Evolutionary conservation across 2,329 filamentous ascomycete species (phyloP).

Genomic region (Talaromyces sp.): DNA sequence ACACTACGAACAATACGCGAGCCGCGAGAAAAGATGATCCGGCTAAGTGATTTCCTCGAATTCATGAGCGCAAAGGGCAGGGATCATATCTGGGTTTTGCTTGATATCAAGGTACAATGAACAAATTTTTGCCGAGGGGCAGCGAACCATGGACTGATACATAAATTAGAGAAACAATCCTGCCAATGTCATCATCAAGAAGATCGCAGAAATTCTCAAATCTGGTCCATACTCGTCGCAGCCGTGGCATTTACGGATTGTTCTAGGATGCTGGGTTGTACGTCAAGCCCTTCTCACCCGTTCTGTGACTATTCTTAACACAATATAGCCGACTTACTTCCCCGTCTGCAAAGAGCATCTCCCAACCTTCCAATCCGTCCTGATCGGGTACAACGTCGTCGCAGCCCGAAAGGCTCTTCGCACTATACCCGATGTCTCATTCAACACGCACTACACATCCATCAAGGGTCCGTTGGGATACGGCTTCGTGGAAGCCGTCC

Average conservation of each 20-base stretch:
- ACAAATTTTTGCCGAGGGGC: background rate
- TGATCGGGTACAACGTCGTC: conserved; percentile 43
- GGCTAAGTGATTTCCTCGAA: conserved; percentile 68
- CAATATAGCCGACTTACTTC: conserved; percentile 62
- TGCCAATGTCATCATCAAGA: conserved; percentile 65
- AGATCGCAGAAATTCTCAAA: conserved; percentile 63
- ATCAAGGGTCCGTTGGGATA: conserved; percentile 66
- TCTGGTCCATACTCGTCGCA: conserved; percentile 46
- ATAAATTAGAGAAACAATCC: conserved; percentile 34
- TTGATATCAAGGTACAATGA: conserved; percentile 75
- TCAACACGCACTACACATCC: conserved; percentile 70
- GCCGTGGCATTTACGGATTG: conserved; percentile 69
- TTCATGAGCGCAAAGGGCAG: conserved; percentile 64
- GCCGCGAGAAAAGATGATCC: conserved; percentile 69
- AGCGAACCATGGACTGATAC: background rate
- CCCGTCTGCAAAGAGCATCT: conserved; percentile 58
- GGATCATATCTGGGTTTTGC: conserved; percentile 71
- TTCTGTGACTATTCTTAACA: background rate
- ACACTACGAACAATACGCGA: conserved; percentile 63
- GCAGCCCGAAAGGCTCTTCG: conserved; percentile 69
- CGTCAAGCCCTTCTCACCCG: conserved; percentile 10
- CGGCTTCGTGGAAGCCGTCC: conserved; percentile 63
- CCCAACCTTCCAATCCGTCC: conserved; percentile 34
- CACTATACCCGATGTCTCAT: conserved; percentile 59
- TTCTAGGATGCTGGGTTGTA: conserved; percentile 80